Base-by-base conservation (phyloP, 1,284 basidiomycete species). In the Cystobasidium sp. region DNA sequence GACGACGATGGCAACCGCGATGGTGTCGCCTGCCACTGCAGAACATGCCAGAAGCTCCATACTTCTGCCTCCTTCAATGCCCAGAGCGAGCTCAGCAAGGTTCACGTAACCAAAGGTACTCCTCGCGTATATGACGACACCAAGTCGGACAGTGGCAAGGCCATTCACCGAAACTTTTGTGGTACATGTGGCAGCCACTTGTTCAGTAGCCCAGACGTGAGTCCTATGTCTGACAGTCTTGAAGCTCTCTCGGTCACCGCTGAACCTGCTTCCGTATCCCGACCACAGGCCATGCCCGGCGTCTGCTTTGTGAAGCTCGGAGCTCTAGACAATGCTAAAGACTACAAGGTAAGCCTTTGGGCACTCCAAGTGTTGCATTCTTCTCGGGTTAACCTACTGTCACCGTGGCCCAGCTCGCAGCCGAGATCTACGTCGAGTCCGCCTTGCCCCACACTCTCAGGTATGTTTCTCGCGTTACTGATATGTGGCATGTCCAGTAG, bases 81-180 rank as follows among this genome's bases (percentile, higher is more conserved):
- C 2, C 24, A 59, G 47, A 64, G 58, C 37, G 55, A 49, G 31
- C 37, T 67, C 31, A 55, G 55, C 66, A 69, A 70, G 46, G 63
- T 74, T 66, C 67, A 74, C 51, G 64, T 76, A 39, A 74, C 55
- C 62, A 76, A 76, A 47, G 75, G 75, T n/a, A 65, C 24, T 5
- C 61, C 75, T 22, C 63, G 56, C 52, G n/a, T 49, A 22, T 76
- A 43, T 55, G 59, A 69, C 46, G 75, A 76, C 59, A 59, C 20
- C 22, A 74, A 74, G 51, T 49, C 75, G 20, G 75, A 76, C 44
- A 58, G 56, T 20, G 75, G 75, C 65, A 74, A 64, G 18, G 61
- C 71, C 16, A 76, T 76, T 31, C 53, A 74, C n/a, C 58, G 75
- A 8, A 58, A 62, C 66, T 76, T 76, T 58, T 76, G 75, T 43